phyloP scores from a whole-genome alignment of 2,329 filamentous ascomycete species.

The Leptoxyphium fumago region DNA sequence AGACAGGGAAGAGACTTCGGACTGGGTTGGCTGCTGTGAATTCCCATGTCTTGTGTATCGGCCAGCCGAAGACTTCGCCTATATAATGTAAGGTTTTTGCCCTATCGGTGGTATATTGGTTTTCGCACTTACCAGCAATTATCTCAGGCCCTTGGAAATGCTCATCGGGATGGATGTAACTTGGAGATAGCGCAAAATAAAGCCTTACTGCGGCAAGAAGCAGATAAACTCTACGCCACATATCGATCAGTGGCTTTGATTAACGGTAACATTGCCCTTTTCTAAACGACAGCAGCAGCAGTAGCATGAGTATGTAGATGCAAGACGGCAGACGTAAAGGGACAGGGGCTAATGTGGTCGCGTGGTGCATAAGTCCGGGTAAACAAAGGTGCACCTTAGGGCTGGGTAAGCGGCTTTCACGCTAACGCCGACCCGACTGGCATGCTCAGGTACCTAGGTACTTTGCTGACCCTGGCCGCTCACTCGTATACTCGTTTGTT shows the following conservation, averaged over 20 bases:
- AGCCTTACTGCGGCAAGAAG: conserved; percentile 72
- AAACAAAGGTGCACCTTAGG: too few relatives aligned
- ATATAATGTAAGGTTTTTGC: conserved; percentile 1
- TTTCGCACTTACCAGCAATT: conserved; percentile 61
- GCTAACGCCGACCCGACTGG: too few relatives aligned
- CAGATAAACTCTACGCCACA: conserved; percentile 88
- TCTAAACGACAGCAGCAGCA: not conserved
- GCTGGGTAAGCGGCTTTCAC: too few relatives aligned
- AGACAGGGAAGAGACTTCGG: conserved; percentile 90
- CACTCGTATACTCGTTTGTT: too few relatives aligned
- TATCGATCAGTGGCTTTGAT: conserved; percentile 22
- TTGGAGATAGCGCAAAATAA: conserved; percentile 86
- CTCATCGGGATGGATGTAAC: conserved; percentile 96
- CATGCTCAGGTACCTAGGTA: too few relatives aligned
- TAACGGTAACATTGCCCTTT: not conserved
- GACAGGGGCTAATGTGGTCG: too few relatives aligned
- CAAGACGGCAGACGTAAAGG: not conserved
- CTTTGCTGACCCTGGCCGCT: too few relatives aligned
- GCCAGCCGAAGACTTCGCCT: conserved; percentile 90
- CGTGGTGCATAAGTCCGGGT: too few relatives aligned
- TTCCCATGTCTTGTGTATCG: conserved; percentile 84
- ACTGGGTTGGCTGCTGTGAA: conserved; percentile 81
- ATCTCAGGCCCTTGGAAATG: conserved; percentile 98
- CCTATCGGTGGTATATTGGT: not conserved
- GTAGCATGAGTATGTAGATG: not conserved